Evolutionary conservation across 108 stramenopile genomes (phyloP), one percentile per base, ranked within the genome.

Genomic region (Pseudonitzschia pungens): DNA sequence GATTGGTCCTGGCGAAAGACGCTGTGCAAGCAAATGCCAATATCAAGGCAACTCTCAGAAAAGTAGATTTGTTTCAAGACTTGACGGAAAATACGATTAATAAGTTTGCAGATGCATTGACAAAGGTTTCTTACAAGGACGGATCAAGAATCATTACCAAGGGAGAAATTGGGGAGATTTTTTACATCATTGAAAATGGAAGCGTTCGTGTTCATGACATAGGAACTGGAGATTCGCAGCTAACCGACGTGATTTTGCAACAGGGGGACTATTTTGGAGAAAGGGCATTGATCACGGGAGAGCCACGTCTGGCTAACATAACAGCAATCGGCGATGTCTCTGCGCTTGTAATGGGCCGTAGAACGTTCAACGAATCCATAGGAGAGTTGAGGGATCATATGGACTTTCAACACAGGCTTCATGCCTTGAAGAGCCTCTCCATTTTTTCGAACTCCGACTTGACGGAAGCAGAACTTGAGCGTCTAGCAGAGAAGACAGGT

Each of bases 261-360:
- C 16, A 15, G 27, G 92, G 95, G 27, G 92, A 94, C 67, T 92
- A 77, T 69, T 96, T 97, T 78, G 97, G 97, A 48, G 96, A 98
- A 75, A 81, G 93, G 28, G 92, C 96, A 14, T 80, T 98, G 21
- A 83, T 97, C 55, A 94, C 92, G 18, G 94, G 93, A 20, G 95
- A 96, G 33, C 95, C 94, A 0, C 85, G 96, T 42, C 75, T 65
- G 14, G 89, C 89, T 42, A 89, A 88, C 65, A 69, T 85, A 21
- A 77, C 78, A 24, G 93, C 95, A 0, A 62, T 79, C 36, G 70
- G 71, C 29, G 55, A 77, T 9, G 45, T 66, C 68, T 72, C 75
- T n/a, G 75, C 75, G 11, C 48, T 90, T n/a, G 69, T 62, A 59
- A 82, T 87, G 79, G 72, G 74, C 20, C 52, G 83, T 15, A 77